Evolutionary conservation across 2,329 filamentous ascomycete species (phyloP).

Genomic region (Fusarium zealandicum): DNA sequence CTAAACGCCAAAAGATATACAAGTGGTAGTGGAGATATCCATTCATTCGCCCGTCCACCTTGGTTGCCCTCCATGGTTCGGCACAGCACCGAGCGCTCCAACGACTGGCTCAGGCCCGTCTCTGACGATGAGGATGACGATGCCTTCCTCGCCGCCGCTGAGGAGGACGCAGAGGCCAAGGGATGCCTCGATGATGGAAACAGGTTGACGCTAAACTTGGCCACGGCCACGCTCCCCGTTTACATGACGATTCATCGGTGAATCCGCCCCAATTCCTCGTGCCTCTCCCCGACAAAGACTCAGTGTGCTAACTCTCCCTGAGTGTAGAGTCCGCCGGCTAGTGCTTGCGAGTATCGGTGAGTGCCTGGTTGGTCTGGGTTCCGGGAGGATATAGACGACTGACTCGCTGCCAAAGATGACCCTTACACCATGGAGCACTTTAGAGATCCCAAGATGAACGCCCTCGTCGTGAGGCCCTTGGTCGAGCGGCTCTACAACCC

Average conservation of each 20-base stretch:
- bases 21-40: neutral
- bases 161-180: constrained; percentile 39
- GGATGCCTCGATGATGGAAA: constrained; percentile 39
- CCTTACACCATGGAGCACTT: constrained; percentile 65
- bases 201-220: constrained; percentile 34
- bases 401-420: constrained; percentile 45
- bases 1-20: neutral
- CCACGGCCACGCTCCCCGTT: constrained; percentile 35
- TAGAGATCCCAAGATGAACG: constrained; percentile 71
- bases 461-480: constrained; percentile 70
- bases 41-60: neutral
- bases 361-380: neutral
- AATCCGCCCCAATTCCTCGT: constrained; percentile 18
- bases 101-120: constrained; percentile 37
- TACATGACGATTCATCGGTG: constrained; percentile 43
- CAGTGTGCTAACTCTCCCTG: constrained; percentile 37
- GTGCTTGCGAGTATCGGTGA: constrained; percentile 41
- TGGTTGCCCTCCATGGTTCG: constrained; percentile 21
- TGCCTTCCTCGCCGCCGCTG: constrained; percentile 32
- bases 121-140: constrained; percentile 39
- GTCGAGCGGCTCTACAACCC: constrained; percentile 72
- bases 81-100: constrained; percentile 31
- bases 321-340: constrained; percentile 41
- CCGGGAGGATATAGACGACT: neutral
- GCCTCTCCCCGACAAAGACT: neutral